These are phyloP conservation scores for Achaetomiella virescens DNA, from an alignment of 495 filamentous ascomycete genomes.

Conservation along the genomic window DNA sequence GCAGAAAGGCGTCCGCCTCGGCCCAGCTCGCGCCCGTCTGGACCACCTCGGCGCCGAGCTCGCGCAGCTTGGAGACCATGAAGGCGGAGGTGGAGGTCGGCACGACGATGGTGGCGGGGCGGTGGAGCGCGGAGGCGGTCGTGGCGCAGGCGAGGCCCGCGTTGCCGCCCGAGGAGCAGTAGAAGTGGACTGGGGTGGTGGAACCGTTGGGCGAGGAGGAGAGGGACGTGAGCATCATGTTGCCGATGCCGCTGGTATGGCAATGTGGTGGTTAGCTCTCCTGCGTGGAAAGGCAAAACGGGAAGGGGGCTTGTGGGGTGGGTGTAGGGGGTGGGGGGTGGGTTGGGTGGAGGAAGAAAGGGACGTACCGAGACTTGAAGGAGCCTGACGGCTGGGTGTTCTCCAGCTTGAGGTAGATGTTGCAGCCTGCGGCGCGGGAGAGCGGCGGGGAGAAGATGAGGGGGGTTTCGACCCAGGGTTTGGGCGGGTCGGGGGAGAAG, in stretches of 20 bases:
- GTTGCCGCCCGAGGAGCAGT: constrained; percentile 82
- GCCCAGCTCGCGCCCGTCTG: constrained; percentile 66
- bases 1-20: constrained; percentile 71
- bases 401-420: constrained; percentile 89
- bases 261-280: no score
- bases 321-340: background rate
- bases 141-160: constrained; percentile 86
- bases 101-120: constrained; percentile 69
- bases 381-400: constrained; percentile 88
- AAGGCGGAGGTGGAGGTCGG: constrained; percentile 58
- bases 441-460: constrained; percentile 61
- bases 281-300: no score
- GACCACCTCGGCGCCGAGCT: constrained; percentile 64
- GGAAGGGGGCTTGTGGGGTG: background rate
- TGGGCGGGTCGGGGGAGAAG: constrained; percentile 29
- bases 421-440: constrained; percentile 66
- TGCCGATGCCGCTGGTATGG: constrained; percentile 57
- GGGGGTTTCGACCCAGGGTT: constrained; percentile 69
- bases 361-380: constrained; percentile 72
- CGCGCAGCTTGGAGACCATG: constrained; percentile 70
- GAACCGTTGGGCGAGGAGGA: constrained; percentile 24
- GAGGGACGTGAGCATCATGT: constrained; percentile 57
- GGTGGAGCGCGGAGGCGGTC: constrained; percentile 62
- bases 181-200: constrained; percentile 67
- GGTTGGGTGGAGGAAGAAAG: background rate